A percentile compares a stretch with the other conserved stretches of the same genome.
Conservation (phyloP, 331 rosid genomes). For the Telfairia occidentalis region DNA sequence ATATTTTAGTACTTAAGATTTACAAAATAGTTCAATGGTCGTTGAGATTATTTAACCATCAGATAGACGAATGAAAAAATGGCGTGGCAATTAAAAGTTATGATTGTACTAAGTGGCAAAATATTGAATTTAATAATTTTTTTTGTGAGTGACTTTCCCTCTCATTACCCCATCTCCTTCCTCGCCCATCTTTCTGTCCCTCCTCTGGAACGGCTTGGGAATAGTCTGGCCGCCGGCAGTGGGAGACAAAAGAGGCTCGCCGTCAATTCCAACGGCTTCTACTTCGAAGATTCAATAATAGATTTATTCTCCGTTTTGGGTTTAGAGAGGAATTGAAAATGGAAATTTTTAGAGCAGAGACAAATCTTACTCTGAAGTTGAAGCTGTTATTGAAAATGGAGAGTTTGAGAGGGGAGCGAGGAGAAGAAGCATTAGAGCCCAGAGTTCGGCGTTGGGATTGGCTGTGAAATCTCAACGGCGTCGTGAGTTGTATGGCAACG, state of each 20-base stretch:
- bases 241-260: slow-evolving; percentile 65
- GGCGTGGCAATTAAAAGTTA: too few species aligned
- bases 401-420: slow-evolving; percentile 76
- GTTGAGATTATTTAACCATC: too few species aligned
- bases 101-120: too few species aligned
- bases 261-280: slow-evolving; percentile 35
- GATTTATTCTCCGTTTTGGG: slow-evolving; percentile 27
- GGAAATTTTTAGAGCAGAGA: slow-evolving; percentile 45
- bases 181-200: too few species aligned
- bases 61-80: too few species aligned
- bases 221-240: slow-evolving; percentile 43
- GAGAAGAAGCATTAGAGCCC: slow-evolving; percentile 68
- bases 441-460: slow-evolving; percentile 32
- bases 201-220: slow-evolving; percentile 69
- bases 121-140: too few species aligned
- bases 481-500: slow-evolving; percentile 33
- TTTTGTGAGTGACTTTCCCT: too few species aligned
- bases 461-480: slow-evolving; percentile 4
- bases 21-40: too few species aligned
- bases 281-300: slow-evolving; percentile 14
- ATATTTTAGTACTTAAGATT: too few species aligned
- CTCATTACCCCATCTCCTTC: too few species aligned
- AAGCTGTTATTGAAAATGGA: slow-evolving; percentile 91
- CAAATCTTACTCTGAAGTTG: slow-evolving; percentile 61
- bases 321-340: not conserved